phyloP scores from a whole-genome alignment of 805 yeast genomes.

The Brettanomyces custersianus region DNA sequence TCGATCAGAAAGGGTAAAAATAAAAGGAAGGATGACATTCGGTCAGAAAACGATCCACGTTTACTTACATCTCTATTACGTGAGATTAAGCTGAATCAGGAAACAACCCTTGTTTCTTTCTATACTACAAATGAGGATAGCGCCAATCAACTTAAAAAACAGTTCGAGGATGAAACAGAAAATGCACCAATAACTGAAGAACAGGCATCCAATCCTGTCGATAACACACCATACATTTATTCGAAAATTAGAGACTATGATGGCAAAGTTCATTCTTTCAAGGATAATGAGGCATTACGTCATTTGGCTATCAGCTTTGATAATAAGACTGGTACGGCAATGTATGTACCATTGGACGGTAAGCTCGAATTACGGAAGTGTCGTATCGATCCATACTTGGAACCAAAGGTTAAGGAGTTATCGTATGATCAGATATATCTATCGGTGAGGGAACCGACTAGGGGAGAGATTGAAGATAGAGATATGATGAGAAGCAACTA shows the following conservation, averaged over 20 bases:
- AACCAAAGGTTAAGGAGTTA: conserved; percentile 44
- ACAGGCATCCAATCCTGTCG: conserved; percentile 24
- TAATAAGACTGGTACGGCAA: conserved; percentile 47
- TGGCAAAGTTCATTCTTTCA: conserved; percentile 43
- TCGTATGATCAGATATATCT: conserved; percentile 56
- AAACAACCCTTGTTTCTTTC: conserved; percentile 63
- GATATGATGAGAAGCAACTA: conserved; percentile 59
- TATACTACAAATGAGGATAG: conserved; percentile 40
- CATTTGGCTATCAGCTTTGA: conserved; percentile 65
- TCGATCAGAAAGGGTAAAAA: conserved; percentile 30
- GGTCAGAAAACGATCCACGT: conserved; percentile 23
- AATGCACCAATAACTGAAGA: conserved; percentile 39
- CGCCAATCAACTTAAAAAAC: conserved; percentile 32
- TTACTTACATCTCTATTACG: conserved; percentile 59
- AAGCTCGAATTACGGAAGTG: conserved; percentile 78
- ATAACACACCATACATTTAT: conserved; percentile 38
- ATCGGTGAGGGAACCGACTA: conserved; percentile 62
- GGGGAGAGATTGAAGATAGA: conserved; percentile 56
- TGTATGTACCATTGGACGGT: conserved; percentile 70
- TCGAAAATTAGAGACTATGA: conserved; percentile 74
- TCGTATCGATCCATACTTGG: conserved; percentile 56
- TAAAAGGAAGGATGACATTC: conserved; percentile 26
- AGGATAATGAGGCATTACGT: conserved; percentile 32
- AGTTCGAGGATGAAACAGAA: conserved; percentile 39
- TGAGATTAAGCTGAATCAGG: conserved; percentile 62